Evolutionary conservation across 768 basidiomycete species (phyloP).

Genomic region (Pseudohyphozyma bogoriensis): DNA sequence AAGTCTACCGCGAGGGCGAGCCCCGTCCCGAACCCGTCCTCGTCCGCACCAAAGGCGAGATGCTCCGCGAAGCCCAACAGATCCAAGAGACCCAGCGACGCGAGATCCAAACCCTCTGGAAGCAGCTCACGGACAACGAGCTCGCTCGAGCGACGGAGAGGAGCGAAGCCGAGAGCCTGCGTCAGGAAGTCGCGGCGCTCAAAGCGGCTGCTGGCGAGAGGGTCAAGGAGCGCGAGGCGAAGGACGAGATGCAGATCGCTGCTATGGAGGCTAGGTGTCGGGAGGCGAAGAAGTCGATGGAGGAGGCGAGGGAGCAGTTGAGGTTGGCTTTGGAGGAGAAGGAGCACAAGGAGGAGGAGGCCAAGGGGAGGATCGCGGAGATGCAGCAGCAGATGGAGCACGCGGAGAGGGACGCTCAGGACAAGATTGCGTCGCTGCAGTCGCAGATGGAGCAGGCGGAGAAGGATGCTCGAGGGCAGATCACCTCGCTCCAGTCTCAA

Average conservation of each 20-base stretch:
- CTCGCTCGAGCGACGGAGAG: conserved; percentile 8
- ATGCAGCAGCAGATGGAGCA: too few relatives aligned
- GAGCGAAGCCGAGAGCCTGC: conserved; percentile 9
- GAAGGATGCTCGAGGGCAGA: too few relatives aligned
- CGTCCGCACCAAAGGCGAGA: conserved; percentile 4
- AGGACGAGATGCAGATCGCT: not conserved
- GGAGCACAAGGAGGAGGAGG: not conserved
- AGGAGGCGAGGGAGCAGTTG: not conserved
- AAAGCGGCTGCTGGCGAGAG: not conserved
- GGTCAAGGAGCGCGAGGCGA: not conserved
- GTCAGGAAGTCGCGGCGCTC: not conserved
- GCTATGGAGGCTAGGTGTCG: not conserved
- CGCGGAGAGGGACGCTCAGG: too few relatives aligned
- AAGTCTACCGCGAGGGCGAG: not conserved
- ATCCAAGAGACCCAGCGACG: not conserved
- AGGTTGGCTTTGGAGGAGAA: not conserved
- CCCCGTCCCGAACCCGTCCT: not conserved
- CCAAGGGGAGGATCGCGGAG: not conserved
- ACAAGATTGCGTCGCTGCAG: too few relatives aligned
- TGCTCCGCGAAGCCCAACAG: conserved; percentile 6
- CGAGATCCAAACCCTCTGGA: conserved; percentile 13
- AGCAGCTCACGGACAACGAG: conserved; percentile 7
- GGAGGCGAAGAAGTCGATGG: not conserved
- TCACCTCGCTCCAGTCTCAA: not conserved
- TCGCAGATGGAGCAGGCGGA: too few relatives aligned